Evolutionary conservation across 805 yeast genomes (phyloP).

Genomic region (Komagataella ulmi): DNA sequence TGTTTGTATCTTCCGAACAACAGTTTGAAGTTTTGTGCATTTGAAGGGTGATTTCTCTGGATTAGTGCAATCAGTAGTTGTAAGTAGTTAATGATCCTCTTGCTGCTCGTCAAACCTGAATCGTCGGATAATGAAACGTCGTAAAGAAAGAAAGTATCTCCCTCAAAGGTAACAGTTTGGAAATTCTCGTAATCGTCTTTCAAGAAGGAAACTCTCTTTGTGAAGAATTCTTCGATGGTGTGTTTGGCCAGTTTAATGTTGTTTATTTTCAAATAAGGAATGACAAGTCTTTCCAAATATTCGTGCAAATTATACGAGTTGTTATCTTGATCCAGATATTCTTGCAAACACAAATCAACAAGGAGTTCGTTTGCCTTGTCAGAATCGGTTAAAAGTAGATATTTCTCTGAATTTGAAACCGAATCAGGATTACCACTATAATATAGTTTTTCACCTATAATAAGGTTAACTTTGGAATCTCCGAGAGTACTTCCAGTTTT

Average conservation of each 20-base stretch:
- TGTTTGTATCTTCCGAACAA: constrained; percentile 27
- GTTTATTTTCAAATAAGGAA: constrained; percentile 60
- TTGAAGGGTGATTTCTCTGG: constrained; percentile 27
- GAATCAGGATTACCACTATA: constrained; percentile 13
- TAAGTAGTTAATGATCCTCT: constrained; percentile 48
- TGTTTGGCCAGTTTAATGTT: constrained; percentile 46
- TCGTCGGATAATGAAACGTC: constrained; percentile 6
- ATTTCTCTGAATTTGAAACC: constrained; percentile 14
- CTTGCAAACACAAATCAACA: constrained; percentile 20
- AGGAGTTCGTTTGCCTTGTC: constrained; percentile 11
- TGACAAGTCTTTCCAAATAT: constrained; percentile 38
- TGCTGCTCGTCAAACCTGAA: constrained; percentile 5
- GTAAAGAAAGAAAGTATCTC: constrained; percentile 2
- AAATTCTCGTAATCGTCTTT: constrained; percentile 6
- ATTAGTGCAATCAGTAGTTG: constrained; percentile 54
- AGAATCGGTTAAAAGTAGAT: constrained; percentile 10
- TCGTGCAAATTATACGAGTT: constrained; percentile 9
- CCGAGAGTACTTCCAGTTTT: constrained; percentile 43
- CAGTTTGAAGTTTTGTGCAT: constrained; percentile 24
- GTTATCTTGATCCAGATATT: constrained; percentile 21
- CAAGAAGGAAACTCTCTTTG: constrained; percentile 9
- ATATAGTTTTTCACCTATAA: constrained; percentile 56
- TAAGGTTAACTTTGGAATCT: constrained; percentile 61
- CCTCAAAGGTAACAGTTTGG: constrained; percentile 6
- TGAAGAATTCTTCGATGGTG: constrained; percentile 10